phyloP scores from a whole-genome alignment of 495 filamentous ascomycete species.

The Cercophora newfieldiana region DNA sequence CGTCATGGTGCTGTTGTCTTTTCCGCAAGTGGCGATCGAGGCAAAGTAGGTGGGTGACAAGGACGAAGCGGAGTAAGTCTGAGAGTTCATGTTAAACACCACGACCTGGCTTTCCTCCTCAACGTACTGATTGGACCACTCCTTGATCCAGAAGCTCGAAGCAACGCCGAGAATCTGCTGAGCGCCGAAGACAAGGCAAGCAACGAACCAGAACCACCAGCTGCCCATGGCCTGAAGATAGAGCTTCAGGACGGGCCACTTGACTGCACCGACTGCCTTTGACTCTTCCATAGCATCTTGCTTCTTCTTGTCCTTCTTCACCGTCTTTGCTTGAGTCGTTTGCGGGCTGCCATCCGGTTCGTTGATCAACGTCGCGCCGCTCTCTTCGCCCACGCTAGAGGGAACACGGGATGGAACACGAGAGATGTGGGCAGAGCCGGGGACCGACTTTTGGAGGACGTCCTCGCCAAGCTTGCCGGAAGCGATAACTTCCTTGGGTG shows the following conservation, averaged over 20 bases:
- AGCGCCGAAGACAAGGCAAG: conserved; percentile 68
- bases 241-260: conserved; percentile 77
- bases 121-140: conserved; percentile 70
- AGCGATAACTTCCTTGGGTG: conserved; percentile 71
- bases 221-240: conserved; percentile 88
- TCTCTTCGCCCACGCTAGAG: conserved; percentile 63
- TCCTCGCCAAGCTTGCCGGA: conserved; percentile 88
- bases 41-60: conserved; percentile 40
- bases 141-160: conserved; percentile 88
- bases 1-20: conserved; percentile 24
- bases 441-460: conserved; percentile 59
- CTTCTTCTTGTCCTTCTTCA: conserved; percentile 49
- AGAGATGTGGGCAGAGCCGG: conserved; percentile 65
- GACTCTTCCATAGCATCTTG: conserved; percentile 63
- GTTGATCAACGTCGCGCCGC: conserved; percentile 47
- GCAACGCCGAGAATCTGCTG: conserved; percentile 84
- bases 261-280: conserved; percentile 81
- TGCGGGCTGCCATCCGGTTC: conserved; percentile 39
- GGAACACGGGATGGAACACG: conserved; percentile 70
- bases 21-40: conserved; percentile 35
- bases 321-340: conserved; percentile 35
- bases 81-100: conserved; percentile 39
- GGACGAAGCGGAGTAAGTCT: conserved; percentile 32
- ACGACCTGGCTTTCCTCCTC: conserved; percentile 33
- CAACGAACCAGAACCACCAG: conserved; percentile 90